Percentiles rank a stretch among this genome's conserved stretches.
phyloP scores from a whole-genome alignment of 2,329 filamentous ascomycete species.

The Calonectria leucothoes region DNA sequence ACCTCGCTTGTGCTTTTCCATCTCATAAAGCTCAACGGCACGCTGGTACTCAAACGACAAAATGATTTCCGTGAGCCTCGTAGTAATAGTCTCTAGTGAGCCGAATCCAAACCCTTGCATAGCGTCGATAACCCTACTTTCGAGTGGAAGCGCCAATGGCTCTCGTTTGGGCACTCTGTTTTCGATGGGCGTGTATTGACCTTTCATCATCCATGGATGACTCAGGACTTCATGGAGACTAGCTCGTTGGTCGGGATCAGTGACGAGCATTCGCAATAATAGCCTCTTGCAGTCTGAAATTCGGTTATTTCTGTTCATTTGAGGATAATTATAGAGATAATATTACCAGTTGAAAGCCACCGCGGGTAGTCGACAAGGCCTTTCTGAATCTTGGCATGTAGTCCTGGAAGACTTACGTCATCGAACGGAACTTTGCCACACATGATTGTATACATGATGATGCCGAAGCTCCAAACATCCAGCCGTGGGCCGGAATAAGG shows the following conservation, averaged over 20 bases:
- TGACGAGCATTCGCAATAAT: slow-evolving; percentile 94
- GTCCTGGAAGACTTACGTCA: slow-evolving; percentile 97
- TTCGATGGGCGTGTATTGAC: slow-evolving; percentile 85
- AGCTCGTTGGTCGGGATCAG: slow-evolving; percentile 87
- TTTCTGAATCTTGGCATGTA: slow-evolving; percentile 99
- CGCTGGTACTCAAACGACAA: slow-evolving; percentile 94
- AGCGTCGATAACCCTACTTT: slow-evolving; percentile 83
- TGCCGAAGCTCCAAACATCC: slow-evolving; percentile 99
- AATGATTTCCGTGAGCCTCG: slow-evolving; percentile 84
- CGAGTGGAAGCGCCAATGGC: slow-evolving; percentile 84
- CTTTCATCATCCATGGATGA: slow-evolving; percentile 96
- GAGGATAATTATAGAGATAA: background rate
- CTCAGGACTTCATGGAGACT: slow-evolving; percentile 91
- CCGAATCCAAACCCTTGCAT: slow-evolving; percentile 99
- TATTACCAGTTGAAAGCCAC: slow-evolving; percentile 87
- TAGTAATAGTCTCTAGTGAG: slow-evolving; percentile 81
- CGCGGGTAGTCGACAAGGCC: slow-evolving; percentile 94
- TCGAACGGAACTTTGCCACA: slow-evolving; percentile 99
- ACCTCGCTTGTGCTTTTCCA: slow-evolving; percentile 68
- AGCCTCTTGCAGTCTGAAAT: slow-evolving; percentile 87
- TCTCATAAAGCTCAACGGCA: slow-evolving; percentile 76
- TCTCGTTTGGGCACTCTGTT: slow-evolving; percentile 88
- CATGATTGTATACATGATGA: slow-evolving; percentile 95
- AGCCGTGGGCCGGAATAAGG: slow-evolving; percentile 97
- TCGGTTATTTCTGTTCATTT: slow-evolving; percentile 48